Evolutionary conservation across 2,329 filamentous ascomycete genomes (phyloP).

Genomic region (Pseudocercospora cruenta): DNA sequence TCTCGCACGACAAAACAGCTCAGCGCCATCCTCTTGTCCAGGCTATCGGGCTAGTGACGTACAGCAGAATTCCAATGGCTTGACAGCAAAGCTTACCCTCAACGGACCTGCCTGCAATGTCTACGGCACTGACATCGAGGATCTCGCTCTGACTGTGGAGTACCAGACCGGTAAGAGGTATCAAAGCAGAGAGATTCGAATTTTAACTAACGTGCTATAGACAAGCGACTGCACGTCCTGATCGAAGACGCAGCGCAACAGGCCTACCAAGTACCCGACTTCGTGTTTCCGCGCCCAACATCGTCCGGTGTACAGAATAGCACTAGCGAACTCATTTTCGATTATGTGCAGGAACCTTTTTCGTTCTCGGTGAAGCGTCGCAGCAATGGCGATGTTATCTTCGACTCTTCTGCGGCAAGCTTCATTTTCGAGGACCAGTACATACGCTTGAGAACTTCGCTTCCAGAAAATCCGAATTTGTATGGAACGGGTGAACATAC

Average conservation of each 20-base stretch:
- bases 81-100: slow-evolving; percentile 71
- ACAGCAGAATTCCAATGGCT: slow-evolving; percentile 53
- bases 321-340: slow-evolving; percentile 57
- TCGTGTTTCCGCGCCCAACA: slow-evolving; percentile 65
- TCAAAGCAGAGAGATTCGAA: not conserved
- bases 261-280: slow-evolving; percentile 75
- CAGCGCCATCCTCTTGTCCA: slow-evolving; percentile 54
- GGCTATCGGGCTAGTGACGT: slow-evolving; percentile 70
- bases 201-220: slow-evolving; percentile 22
- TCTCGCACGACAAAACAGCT: slow-evolving; percentile 26
- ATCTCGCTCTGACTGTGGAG: slow-evolving; percentile 62
- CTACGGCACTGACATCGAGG: slow-evolving; percentile 61
- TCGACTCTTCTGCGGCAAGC: slow-evolving; percentile 68
- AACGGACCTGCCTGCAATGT: slow-evolving; percentile 67
- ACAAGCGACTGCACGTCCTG: slow-evolving; percentile 69
- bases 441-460: slow-evolving; percentile 69
- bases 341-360: slow-evolving; percentile 62
- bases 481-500: slow-evolving; percentile 81
- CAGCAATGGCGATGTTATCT: slow-evolving; percentile 62
- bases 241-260: slow-evolving; percentile 71
- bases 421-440: slow-evolving; percentile 81
- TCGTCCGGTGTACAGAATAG: slow-evolving; percentile 35
- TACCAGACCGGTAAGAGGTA: slow-evolving; percentile 60
- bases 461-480: slow-evolving; percentile 70
- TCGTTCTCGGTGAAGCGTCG: slow-evolving; percentile 67